Evolutionary conservation across 2,329 filamentous ascomycete species (phyloP).

Genomic region (Beauveria pseudobassiana): DNA sequence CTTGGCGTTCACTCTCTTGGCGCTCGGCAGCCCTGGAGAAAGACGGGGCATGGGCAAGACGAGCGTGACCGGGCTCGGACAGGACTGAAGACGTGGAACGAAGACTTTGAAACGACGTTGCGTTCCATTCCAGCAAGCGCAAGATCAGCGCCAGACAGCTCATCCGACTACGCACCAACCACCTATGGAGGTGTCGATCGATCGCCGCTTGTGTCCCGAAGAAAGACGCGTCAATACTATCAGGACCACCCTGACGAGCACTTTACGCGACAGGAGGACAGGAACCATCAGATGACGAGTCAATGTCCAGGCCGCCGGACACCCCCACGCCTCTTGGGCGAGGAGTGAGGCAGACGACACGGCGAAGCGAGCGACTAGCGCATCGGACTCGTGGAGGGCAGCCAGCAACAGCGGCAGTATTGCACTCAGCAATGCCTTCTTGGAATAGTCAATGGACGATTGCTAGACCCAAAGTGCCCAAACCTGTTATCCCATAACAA

Average conservation of each 20-base stretch:
- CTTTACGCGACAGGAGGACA: background rate
- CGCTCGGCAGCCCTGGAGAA: background rate
- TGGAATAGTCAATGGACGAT: slow-evolving; percentile 19
- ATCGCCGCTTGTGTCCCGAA: slow-evolving; percentile 9
- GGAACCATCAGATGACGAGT: background rate
- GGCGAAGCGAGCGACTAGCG: background rate
- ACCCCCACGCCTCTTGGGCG: slow-evolving; percentile 1
- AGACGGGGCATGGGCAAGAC: slow-evolving; percentile 14
- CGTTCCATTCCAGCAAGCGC: slow-evolving; percentile 17
- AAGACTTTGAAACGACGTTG: slow-evolving; percentile 20
- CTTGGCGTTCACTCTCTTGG: slow-evolving; percentile 10
- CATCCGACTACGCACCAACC: slow-evolving; percentile 12
- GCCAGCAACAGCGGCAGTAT: slow-evolving; percentile 18
- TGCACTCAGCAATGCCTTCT: slow-evolving; percentile 32
- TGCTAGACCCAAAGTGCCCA: slow-evolving; percentile 29
- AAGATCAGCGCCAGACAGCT: slow-evolving; percentile 9
- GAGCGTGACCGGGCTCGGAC: slow-evolving; percentile 13
- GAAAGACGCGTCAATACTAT: background rate
- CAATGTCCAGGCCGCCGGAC: background rate
- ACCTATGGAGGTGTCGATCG: slow-evolving; percentile 17
- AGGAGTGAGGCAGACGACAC: background rate
- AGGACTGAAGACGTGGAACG: slow-evolving; percentile 14
- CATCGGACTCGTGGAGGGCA: background rate
- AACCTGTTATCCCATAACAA: slow-evolving; percentile 20
- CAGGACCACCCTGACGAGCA: no score